Percentiles rank a stretch among this genome's conserved stretches.
These are phyloP conservation scores for Mrakiaceae sp. DNA, from an alignment of 1,284 basidiomycete species.

Conservation along the genomic window DNA sequence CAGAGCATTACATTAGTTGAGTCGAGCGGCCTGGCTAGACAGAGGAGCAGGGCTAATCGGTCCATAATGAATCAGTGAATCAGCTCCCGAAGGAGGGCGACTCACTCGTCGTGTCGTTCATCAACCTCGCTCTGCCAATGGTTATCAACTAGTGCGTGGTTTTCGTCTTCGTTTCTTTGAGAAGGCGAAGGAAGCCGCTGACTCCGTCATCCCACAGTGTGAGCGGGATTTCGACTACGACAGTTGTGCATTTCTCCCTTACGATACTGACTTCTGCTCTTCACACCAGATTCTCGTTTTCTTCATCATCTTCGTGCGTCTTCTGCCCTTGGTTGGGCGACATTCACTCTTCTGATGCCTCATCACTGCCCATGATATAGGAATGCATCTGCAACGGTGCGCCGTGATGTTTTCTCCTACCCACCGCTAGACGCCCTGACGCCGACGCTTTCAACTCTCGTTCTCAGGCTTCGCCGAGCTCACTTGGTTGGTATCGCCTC, in stretches of 20 bases:
- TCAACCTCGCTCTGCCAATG: conserved; percentile 87
- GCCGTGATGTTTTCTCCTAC: too few relatives aligned
- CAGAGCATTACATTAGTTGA: conserved; percentile 72
- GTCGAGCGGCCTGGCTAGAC: too few relatives aligned
- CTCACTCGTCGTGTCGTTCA: conserved; percentile 60
- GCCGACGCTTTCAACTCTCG: too few relatives aligned
- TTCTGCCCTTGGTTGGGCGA: conserved; percentile 1
- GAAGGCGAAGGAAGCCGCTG: conserved; percentile 31
- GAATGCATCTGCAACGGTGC: conserved; percentile 83
- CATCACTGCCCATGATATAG: conserved; percentile 31
- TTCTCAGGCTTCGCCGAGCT: conserved; percentile 64
- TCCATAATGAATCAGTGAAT: conserved; percentile 39
- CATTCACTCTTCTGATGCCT: not conserved
- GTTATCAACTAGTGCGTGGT: conserved; percentile 58
- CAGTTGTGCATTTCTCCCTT: not conserved
- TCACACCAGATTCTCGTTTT: conserved; percentile 60
- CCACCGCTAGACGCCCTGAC: too few relatives aligned
- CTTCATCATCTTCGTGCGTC: conserved; percentile 63
- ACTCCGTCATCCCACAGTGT: conserved; percentile 8
- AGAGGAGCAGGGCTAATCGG: too few relatives aligned
- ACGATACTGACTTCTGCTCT: conserved; percentile 26
- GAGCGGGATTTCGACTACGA: not conserved
- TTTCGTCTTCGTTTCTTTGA: conserved; percentile 70
- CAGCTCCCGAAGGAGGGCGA: conserved; percentile 54
- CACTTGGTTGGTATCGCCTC: conserved; percentile 49